Percentiles rank a stretch among this genome's conserved stretches.
Conservation (phyloP, 257 asterid species). For the Nicotiana knightiana region DNA sequence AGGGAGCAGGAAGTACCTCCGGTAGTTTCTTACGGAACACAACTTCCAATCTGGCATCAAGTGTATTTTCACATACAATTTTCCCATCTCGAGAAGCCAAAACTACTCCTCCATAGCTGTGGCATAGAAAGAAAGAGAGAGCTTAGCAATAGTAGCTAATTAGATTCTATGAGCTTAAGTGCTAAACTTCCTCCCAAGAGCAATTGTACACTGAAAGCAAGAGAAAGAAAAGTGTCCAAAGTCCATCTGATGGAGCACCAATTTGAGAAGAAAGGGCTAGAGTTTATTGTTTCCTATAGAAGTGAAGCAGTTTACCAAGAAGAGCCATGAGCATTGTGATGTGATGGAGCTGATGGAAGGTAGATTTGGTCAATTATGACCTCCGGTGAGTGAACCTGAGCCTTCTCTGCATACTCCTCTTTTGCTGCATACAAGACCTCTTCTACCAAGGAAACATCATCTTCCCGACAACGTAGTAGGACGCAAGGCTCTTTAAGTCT, state of each 20-base stretch:
- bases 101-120: constrained; percentile 75
- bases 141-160: not conserved
- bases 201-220: not conserved
- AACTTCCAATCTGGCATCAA: constrained; percentile 74
- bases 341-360: constrained; percentile 85
- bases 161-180: not conserved
- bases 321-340: constrained; percentile 48
- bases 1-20: constrained; percentile 38
- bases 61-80: constrained; percentile 71
- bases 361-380: constrained; percentile 49
- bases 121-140: constrained; percentile 11
- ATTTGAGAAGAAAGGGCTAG: not conserved
- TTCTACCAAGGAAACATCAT: constrained; percentile 48
- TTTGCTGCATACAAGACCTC: constrained; percentile 56
- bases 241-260: not conserved
- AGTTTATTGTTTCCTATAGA: not conserved
- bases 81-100: constrained; percentile 78
- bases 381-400: constrained; percentile 64
- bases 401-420: constrained; percentile 69
- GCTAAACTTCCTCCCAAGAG: not conserved
- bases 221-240: not conserved
- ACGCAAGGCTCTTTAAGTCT: constrained; percentile 90
- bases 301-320: constrained; percentile 45
- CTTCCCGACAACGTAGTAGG: constrained; percentile 74
- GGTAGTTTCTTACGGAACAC: constrained; percentile 65